Percentiles rank a stretch among this genome's conserved stretches.
Evolutionary conservation across 116 monocot species (phyloP).

Genomic region (Papilionanthe hybrid): DNA sequence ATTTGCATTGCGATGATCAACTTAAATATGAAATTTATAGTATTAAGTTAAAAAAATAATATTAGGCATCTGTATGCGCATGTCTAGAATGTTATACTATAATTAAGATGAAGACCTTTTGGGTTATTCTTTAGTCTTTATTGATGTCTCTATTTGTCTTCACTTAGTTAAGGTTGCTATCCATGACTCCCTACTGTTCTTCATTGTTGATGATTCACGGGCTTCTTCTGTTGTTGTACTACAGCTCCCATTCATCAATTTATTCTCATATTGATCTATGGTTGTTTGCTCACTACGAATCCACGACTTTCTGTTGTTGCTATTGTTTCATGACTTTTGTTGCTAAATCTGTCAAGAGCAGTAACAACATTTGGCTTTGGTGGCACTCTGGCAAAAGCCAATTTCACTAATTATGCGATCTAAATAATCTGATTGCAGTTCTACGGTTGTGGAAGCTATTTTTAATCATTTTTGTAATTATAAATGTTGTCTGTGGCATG

Average conservation of each 20-base stretch:
- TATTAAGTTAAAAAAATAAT: neutral
- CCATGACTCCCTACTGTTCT: neutral
- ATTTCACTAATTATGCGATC: neutral
- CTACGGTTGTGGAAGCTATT: neutral
- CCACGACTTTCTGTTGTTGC: neutral
- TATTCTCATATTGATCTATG: neutral
- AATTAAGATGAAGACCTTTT: neutral
- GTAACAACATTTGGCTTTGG: neutral
- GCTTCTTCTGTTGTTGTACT: slow-evolving; percentile 1
- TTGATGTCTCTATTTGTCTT: neutral
- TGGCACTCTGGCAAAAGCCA: neutral
- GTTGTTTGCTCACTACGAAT: no score
- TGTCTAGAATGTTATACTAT: neutral
- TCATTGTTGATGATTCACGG: neutral
- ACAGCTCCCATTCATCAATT: neutral
- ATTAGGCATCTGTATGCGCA: neutral
- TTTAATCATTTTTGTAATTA: neutral
- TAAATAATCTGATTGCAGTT: neutral
- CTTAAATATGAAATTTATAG: neutral
- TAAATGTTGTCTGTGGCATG: neutral
- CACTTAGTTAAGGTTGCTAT: neutral
- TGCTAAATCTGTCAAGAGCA: neutral
- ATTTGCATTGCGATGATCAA: neutral
- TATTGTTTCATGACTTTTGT: neutral
- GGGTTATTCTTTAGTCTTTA: neutral